Evolutionary conservation across 176 grass and related monocot genomes (phyloP).

Genomic region (Aegilops umbellulata): DNA sequence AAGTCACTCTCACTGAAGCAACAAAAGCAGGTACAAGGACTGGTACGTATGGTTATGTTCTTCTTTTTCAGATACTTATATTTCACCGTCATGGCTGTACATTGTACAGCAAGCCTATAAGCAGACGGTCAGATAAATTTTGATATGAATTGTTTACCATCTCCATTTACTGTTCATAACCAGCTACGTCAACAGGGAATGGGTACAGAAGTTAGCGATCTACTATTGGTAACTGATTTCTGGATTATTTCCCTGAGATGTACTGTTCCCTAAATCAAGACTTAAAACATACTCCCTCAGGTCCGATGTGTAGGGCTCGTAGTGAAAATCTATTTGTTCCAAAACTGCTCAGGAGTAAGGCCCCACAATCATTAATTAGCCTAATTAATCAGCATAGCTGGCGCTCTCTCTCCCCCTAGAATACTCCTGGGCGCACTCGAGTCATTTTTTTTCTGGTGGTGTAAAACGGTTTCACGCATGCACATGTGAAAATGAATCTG

Average conservation of each 20-base stretch:
- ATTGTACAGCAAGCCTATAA: neutral
- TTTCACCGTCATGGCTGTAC: neutral
- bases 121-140: neutral
- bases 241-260: neutral
- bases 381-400: neutral
- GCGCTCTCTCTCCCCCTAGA: too few relatives aligned
- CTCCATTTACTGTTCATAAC: neutral
- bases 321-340: neutral
- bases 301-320: neutral
- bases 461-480: neutral
- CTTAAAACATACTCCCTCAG: neutral
- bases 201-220: neutral
- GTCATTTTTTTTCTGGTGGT: neutral
- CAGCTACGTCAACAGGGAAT: neutral
- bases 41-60: neutral
- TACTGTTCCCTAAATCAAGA: neutral
- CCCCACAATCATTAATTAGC: neutral
- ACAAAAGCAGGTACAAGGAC: neutral
- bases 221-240: neutral
- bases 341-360: neutral
- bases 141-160: neutral
- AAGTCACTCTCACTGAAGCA: neutral
- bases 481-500: neutral
- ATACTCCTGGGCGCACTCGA: too few relatives aligned
- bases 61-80: neutral